Conservation (phyloP, 495 filamentous ascomycete species). For the Hypoxylon rickii region DNA sequence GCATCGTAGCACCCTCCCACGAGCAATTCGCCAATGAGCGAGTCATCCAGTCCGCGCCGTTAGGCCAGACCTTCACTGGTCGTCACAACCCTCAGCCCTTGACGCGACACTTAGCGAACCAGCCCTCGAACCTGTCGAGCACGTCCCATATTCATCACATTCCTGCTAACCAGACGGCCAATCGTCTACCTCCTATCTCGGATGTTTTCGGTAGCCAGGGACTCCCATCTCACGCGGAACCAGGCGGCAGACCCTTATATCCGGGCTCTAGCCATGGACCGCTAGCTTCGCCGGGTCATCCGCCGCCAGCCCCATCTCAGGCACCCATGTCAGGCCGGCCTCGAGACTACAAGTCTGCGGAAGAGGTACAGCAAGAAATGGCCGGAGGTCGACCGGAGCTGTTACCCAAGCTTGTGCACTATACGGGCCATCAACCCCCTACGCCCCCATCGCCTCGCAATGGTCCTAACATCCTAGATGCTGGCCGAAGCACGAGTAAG, state of each 20-base stretch:
- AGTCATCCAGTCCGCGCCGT: slow-evolving; percentile 93
- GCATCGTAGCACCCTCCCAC: slow-evolving; percentile 95
- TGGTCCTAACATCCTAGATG: slow-evolving; percentile 41
- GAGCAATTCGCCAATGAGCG: slow-evolving; percentile 93
- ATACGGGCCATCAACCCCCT: slow-evolving; percentile 85
- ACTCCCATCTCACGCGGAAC: slow-evolving; percentile 66
- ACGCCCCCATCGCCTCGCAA: slow-evolving; percentile 85
- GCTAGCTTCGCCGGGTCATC: slow-evolving; percentile 76
- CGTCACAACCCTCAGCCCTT: slow-evolving; percentile 79
- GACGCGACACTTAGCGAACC: slow-evolving; percentile 81
- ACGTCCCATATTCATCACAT: slow-evolving; percentile 93
- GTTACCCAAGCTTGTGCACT: slow-evolving; percentile 91
- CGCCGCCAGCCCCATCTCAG: slow-evolving; percentile 45
- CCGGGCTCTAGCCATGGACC: slow-evolving; percentile 72
- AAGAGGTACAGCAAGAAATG: slow-evolving; percentile 89
- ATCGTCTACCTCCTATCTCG: slow-evolving; percentile 89
- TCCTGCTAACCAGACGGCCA: slow-evolving; percentile 85
- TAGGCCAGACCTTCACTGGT: slow-evolving; percentile 95
- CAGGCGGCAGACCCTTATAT: slow-evolving; percentile 30
- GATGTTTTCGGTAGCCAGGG: slow-evolving; percentile 86
- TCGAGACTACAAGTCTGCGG: slow-evolving; percentile 91
- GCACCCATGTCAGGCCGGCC: slow-evolving; percentile 58
- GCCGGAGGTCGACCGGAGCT: slow-evolving; percentile 90
- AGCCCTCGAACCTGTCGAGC: slow-evolving; percentile 81
- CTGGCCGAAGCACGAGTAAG: slow-evolving; percentile 59